Evolutionary conservation across 2,329 filamentous ascomycete species (phyloP), one percentile per base, ranked within the genome.

Genomic region (Xylariales sp.): DNA sequence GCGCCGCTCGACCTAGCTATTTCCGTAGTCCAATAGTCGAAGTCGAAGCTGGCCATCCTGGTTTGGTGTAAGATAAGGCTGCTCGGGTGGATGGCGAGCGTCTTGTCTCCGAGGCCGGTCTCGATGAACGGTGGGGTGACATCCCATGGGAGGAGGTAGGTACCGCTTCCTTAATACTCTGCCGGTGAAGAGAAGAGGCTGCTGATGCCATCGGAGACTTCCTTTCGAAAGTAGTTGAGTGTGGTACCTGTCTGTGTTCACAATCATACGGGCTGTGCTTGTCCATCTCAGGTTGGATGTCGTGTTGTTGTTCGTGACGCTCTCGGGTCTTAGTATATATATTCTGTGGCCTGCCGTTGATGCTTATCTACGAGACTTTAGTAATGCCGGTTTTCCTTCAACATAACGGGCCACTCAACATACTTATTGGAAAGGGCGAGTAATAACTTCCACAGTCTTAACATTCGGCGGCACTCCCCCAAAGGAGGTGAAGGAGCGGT

Each of bases 211-310:
- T 39, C 42, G 3, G 58, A 55, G 4, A 61, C 51, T 9, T 57
- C 45, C 9, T 41, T 43, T 4, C 59, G 57, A 24, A 62, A 51
- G 12, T 60, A 44, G 47, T 58, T 60, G 12, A 61, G 50, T 3
- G 56, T 60, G 1, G 58, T 61, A n/a, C n/a, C n/a, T n/a, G 22
- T 58, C 60, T 19, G 56, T 58, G 43, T 62, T 58, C n/a, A 60
- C 54, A 27, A 61, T 49, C 35, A 58, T 51, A 16, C 49, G 40
- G 3, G 52, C 53, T 5, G 54, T 42, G 22, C 48, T 43, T 2
- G 48, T 43, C 15, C 46, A 46, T 27, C 46, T 50, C 34, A 44
- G 43, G 16, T 31, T 32, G 9, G 33, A 25, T 18, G 41, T 15
- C 10, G 43, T 46, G 46, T 44, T 53, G 45, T 53, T 54, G 45